Conservation (phyloP, 306 rosid genomes). For the Pterocarpus macrocarpus region DNA sequence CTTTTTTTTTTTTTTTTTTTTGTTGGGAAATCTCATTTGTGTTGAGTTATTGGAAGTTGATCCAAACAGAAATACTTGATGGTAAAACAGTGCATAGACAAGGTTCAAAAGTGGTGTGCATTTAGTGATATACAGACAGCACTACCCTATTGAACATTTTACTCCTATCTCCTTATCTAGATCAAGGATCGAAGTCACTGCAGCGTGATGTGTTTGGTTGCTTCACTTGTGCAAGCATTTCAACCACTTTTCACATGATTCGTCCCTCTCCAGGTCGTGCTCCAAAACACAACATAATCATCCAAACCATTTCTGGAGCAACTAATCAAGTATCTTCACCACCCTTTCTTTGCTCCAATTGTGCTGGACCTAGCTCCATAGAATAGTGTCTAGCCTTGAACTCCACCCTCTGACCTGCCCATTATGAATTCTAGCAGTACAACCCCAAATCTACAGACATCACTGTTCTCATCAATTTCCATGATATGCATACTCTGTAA, state of each 20-base stretch:
- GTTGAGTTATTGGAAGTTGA: neutral
- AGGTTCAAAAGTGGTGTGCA: neutral
- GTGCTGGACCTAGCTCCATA: constrained; percentile 56
- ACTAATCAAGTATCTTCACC: constrained; percentile 52
- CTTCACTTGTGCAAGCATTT: constrained; percentile 64
- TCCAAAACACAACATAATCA: constrained; percentile 61
- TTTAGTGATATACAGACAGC: neutral
- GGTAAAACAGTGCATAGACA: neutral
- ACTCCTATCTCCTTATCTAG: neutral
- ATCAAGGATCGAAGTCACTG: neutral
- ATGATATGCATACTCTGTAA: constrained; percentile 18
- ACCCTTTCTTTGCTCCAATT: constrained; percentile 54
- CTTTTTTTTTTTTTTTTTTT: neutral
- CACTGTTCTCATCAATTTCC: constrained; percentile 65
- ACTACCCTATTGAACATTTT: neutral
- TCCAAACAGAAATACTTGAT: neutral
- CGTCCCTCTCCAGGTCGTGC: too few species aligned
- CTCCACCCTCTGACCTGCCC: neutral
- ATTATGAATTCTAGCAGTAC: constrained; percentile 44
- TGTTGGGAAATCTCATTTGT: neutral
- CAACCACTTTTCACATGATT: constrained; percentile 73
- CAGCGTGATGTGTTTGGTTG: constrained; percentile 45
- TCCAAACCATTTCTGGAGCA: constrained; percentile 46
- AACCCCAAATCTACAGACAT: constrained; percentile 64
- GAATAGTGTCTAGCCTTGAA: constrained; percentile 51